Evolutionary conservation across 2,329 filamentous ascomycete species (phyloP), one percentile per base, ranked within the genome.

Genomic region (Lithohypha guttulata): DNA sequence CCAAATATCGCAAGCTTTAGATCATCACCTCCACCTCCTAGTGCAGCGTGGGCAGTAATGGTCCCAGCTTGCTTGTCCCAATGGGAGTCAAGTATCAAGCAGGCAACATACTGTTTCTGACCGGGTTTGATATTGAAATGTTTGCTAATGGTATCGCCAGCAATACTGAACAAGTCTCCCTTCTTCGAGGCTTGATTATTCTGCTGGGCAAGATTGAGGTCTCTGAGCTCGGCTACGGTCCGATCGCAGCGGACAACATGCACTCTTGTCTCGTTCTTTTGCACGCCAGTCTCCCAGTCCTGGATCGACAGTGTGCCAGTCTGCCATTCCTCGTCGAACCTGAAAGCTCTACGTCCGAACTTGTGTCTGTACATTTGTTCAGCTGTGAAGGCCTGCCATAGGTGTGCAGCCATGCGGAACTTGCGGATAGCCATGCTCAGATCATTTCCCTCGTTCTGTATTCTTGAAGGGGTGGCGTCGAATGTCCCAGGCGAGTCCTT

Each of bases 381-480:
- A 5, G 84, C 85, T 0, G 89, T 96, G 54, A 93, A 96, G 6
- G 87, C 85, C 58, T 98, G 91, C 87, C 91, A 96, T 10, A 96
- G 69, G 57, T 96, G 95, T 17, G 85, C 89, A 13, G 86, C 81
- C 82, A 93, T 95, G 47, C 87, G 77, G 57, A 91, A 95, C 58
- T 98, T 98, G 53, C 75, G 77, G 36, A 93, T 71, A 0, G 91
- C 91, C 6, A 75, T 77, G 8, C 87, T 79, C 23, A 96, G 57
- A 1, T 72, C 73, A 59, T 94, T 93, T 13, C 84, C 87, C 66
- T 93, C 87, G 50, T 73, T 77, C 58, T 83, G 76, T 40, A 74
- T 66, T 34, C 83, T 75, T 39, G 84, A 77, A 1, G 85, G 86
- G 11, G 79, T 72, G 3, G 84, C 79, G 62, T 96, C 87, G 53